Conservation (phyloP, 176 grass and related monocot genomes). For the Cenchrus fungigraminus region DNA sequence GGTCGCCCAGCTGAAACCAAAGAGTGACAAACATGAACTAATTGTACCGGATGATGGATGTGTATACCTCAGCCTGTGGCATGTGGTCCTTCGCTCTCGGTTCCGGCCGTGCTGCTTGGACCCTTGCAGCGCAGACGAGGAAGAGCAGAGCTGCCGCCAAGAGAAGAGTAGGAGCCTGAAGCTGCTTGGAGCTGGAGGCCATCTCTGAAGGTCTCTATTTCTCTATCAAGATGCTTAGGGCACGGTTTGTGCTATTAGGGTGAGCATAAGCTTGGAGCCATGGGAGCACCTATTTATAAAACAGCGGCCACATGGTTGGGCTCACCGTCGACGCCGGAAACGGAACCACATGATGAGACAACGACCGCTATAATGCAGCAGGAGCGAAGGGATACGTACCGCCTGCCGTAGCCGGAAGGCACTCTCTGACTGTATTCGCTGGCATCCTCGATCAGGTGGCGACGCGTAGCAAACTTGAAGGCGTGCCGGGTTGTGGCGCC, state of each 20-base stretch:
- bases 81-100: slow-evolving; percentile 32
- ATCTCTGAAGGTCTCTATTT: background rate
- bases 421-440: no score
- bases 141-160: slow-evolving; percentile 44
- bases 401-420: no score
- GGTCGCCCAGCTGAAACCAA: background rate
- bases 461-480: background rate
- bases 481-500: no score
- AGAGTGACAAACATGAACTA: no score
- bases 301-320: background rate
- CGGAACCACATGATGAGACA: background rate
- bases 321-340: background rate
- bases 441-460: background rate
- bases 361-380: no score
- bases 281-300: slow-evolving; percentile 29
- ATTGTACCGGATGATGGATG: no score
- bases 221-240: background rate
- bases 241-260: background rate
- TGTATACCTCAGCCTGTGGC: slow-evolving; percentile 34
- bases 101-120: slow-evolving; percentile 35
- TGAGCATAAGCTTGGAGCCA: slow-evolving; percentile 13
- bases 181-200: slow-evolving; percentile 43
- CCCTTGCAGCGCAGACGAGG: background rate
- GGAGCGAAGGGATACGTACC: no score
- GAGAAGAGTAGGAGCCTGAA: slow-evolving; percentile 21